phyloP scores from a whole-genome alignment of 2,329 filamentous ascomycete species.

The Verticillium albo-atrum region DNA sequence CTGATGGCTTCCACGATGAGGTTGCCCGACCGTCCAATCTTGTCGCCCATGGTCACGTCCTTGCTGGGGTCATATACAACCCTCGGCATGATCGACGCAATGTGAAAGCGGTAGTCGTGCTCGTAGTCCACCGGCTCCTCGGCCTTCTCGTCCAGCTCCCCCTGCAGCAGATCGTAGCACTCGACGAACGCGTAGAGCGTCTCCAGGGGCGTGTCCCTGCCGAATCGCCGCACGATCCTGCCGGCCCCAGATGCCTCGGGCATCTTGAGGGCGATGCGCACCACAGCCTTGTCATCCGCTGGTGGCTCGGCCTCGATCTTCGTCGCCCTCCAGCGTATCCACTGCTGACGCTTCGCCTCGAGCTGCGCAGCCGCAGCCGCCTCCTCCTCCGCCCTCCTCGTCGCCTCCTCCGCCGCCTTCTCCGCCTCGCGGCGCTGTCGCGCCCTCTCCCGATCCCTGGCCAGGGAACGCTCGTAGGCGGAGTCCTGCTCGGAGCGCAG shows the following conservation, averaged over 20 bases:
- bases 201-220: conserved; percentile 66
- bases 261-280: conserved; percentile 67
- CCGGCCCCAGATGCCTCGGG: conserved; percentile 58
- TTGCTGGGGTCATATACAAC: conserved; percentile 69
- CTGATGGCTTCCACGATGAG: conserved; percentile 75
- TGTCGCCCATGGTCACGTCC: conserved; percentile 62
- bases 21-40: conserved; percentile 79
- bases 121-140: conserved; percentile 63
- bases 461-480: conserved; percentile 89
- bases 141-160: conserved; percentile 34
- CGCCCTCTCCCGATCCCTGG: conserved; percentile 80
- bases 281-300: conserved; percentile 57
- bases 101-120: conserved; percentile 78
- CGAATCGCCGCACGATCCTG: conserved; percentile 73
- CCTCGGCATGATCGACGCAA: conserved; percentile 82
- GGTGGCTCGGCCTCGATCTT: conserved; percentile 65
- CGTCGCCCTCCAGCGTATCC: conserved; percentile 74
- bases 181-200: conserved; percentile 96
- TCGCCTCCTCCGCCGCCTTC: conserved; percentile 62
- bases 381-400: conserved; percentile 54
- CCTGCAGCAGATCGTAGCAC: conserved; percentile 66
- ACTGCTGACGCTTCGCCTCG: conserved; percentile 52
- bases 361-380: conserved; percentile 55
- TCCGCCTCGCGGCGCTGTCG: conserved; percentile 73
- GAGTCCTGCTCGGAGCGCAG: conserved; percentile 86